Evolutionary conservation across 2,329 filamentous ascomycete genomes (phyloP), one percentile per base, ranked within the genome.

Genomic region (Fusarium heterosporum): DNA sequence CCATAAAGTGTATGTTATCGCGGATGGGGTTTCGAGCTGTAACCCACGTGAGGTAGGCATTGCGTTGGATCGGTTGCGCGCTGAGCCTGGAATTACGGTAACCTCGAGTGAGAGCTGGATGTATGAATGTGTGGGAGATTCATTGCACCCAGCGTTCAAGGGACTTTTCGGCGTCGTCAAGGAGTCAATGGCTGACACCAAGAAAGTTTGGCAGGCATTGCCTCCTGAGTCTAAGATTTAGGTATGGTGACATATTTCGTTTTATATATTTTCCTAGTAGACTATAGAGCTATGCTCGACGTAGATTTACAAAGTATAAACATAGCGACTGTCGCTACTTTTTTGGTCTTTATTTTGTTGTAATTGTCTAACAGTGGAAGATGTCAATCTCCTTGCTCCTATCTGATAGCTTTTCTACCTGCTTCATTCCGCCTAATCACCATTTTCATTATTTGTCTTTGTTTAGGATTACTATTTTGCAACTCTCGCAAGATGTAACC

Each of bases 101-200:
- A 97, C 93, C 17, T 93, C 90, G 25, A 96, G 92, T 78, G 95
- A 98, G 86, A 91, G 92, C 78, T 90, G 92, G 80, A 80, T 97
- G 75, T 98, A 96, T 80, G 94, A 98, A 82, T 88, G 89, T 72
- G 86, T 97, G 81, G 93, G 92, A 17, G 94, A 97, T 80, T 93
- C 95, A 8, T 84, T 80, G 13, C 87, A 90, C 72, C 79, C 83
- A 1, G 88, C 89, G 78, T 97, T 97, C 76, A 90, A 86, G 80
- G 83, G 83, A 25, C 83, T 97, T 45, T 89, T 91, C 64, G 84
- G 83, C 54, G 74, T 97, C 56, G 91, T 98, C 56, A 97, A 95
- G 84, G 92, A 93, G 71, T 89, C 85, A 9, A 85, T 86, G 71
- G 82, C 83, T 45, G 88, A 88, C 69, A 97, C 94, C 0, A 93